Conservation (phyloP, 805 yeast species). For the Scheffersomyces coipomensis region DNA sequence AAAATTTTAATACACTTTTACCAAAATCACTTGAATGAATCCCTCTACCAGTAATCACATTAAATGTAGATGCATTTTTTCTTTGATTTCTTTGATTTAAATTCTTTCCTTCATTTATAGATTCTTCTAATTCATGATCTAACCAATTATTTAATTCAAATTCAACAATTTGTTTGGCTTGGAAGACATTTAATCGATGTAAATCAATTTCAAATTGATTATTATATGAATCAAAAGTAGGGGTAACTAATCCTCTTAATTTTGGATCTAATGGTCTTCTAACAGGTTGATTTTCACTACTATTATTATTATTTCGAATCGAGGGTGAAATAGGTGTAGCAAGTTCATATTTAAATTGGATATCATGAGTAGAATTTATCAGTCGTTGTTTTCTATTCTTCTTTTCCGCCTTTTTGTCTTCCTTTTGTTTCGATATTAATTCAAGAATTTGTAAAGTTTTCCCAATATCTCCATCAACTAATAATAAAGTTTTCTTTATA, state of each 20-base stretch:
- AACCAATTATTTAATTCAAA: conserved; percentile 57
- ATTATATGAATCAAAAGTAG: no score
- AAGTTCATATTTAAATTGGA: background rate
- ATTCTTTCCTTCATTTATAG: conserved; percentile 41
- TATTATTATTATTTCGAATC: background rate
- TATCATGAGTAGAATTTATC: background rate
- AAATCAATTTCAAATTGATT: conserved; percentile 55
- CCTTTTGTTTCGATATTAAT: no score
- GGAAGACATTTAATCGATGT: conserved; percentile 50
- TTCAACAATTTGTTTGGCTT: conserved; percentile 42
- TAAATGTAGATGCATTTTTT: conserved; percentile 40
- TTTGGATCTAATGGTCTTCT: background rate
- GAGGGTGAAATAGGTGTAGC: background rate
- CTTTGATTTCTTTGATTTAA: conserved; percentile 33
- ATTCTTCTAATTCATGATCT: conserved; percentile 46
- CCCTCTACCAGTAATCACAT: conserved; percentile 68
- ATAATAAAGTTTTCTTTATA: background rate
- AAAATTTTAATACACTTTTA: conserved; percentile 42
- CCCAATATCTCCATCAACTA: background rate
- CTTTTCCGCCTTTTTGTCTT: no score
- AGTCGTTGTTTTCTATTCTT: no score
- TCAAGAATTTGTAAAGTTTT: background rate
- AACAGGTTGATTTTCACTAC: background rate
- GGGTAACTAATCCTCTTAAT: no score
- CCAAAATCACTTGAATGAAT: conserved; percentile 60